Base-by-base conservation (phyloP, 1,139 yeast species). In the Arxiozyma bovina region DNA sequence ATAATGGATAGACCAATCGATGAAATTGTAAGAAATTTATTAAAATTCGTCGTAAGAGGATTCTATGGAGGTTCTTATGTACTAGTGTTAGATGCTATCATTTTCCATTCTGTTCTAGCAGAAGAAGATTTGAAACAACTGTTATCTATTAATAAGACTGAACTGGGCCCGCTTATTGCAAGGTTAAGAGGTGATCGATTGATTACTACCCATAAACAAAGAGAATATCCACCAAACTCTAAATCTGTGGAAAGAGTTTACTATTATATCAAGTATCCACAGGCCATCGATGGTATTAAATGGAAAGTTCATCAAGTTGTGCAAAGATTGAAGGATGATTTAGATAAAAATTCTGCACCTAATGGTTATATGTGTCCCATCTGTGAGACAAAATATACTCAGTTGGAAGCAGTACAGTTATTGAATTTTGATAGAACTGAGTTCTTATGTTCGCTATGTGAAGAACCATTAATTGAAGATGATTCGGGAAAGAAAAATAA, bases 301-400 rank as follows among this genome's bases (percentile, higher is more conserved):
- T 94, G 97, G 98, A 90, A 91, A 67, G 88, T 93, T 58, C 97
- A 93, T 68, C 80, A 87, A 48, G 78, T 94, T 45, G 98, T 89
- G 17, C 85, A 83, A 61, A 72, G 77, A 55, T 76, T 91, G 56
- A 88, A 88, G 67, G 88, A 86, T 60, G 96, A 90, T 66, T 80
- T 93, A 74, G 84, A 82, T 43, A 81, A 81, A 61, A 88, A 85
- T 64, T 85, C 93, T 23, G 93, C 89, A 61, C 96, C 98, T 1
- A 96, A 91, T 64, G 99, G 98, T 1, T 93, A 87, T 67, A 78
- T 87, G 52, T 93, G 99, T 69, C 93, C 96, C 3, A 74, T 86
- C 48, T 93, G 99, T 72, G 81, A 82, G 49, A 81, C 86, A 38
- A 83, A 87, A 66, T 91, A 85, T 62, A 78, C 91, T 12, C 90